These are phyloP conservation scores for Amanita rubescens DNA, from an alignment of 768 basidiomycete species.

Conservation along the genomic window DNA sequence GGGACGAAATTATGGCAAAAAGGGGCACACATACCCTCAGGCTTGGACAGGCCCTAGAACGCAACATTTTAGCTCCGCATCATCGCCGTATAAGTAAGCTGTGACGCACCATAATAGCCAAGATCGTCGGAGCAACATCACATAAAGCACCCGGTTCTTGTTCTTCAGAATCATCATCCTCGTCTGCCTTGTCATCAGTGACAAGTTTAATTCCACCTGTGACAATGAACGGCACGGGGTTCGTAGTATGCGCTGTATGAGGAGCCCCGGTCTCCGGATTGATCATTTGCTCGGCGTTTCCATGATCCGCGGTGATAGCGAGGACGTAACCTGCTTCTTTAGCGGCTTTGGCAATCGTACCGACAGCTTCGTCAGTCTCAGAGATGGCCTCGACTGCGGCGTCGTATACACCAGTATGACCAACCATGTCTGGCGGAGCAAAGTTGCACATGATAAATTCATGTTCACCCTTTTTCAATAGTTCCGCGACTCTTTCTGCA, in stretches of 20 bases:
- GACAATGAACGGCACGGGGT: conserved; percentile 87
- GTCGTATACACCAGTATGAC: conserved; percentile 88
- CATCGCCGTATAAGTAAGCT: neutral
- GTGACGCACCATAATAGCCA: conserved; percentile 57
- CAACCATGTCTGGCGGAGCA: conserved; percentile 95
- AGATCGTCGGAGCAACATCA: conserved; percentile 86
- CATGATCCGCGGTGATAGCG: conserved; percentile 88
- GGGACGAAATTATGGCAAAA: neutral
- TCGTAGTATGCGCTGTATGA: conserved; percentile 89
- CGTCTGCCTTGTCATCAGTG: conserved; percentile 32
- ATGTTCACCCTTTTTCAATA: conserved; percentile 58
- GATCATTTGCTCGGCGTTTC: conserved; percentile 93
- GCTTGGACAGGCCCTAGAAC: conserved; percentile 53
- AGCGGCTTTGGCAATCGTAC: conserved; percentile 80
- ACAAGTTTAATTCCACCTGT: conserved; percentile 60
- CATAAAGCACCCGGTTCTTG: conserved; percentile 73
- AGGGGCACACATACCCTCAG: conserved; percentile 40
- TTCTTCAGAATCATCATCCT: conserved; percentile 22
- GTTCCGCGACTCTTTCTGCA: conserved; percentile 87
- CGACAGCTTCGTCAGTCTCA: conserved; percentile 86
- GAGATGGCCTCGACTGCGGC: conserved; percentile 86
- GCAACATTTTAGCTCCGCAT: neutral
- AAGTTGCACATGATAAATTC: conserved; percentile 99
- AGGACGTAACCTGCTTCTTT: conserved; percentile 82
- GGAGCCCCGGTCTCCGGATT: conserved; percentile 78